Evolutionary conservation across 73 alveolate genomes (phyloP).

Genomic region (Urostyla sp.): DNA sequence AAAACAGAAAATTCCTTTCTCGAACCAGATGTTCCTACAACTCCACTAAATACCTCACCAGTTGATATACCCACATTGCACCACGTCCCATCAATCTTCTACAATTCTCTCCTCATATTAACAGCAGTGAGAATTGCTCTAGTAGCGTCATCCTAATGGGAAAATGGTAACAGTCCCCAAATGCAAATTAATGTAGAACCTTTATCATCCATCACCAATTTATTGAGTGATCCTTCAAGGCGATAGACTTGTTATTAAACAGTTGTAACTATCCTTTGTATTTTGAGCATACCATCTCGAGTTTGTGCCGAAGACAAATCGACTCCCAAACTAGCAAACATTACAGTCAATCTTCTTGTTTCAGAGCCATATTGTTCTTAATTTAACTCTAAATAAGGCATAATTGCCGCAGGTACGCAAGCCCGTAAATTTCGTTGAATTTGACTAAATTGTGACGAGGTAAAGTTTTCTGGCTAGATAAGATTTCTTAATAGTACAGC

Average conservation of each 20-base stretch:
- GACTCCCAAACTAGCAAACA: constrained; percentile 92
- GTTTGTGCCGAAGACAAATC: constrained; percentile 89
- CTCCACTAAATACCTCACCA: constrained; percentile 96
- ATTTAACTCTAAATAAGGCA: constrained; percentile 90
- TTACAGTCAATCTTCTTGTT: constrained; percentile 87
- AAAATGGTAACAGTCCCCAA: constrained; percentile 97
- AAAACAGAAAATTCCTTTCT: constrained; percentile 96
- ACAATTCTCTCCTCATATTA: constrained; percentile 79
- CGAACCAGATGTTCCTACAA: constrained; percentile 95
- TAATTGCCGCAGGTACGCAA: constrained; percentile 94
- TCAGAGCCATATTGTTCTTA: constrained; percentile 92
- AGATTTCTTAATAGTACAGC: constrained; percentile 87
- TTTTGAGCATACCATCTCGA: constrained; percentile 85
- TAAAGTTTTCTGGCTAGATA: constrained; percentile 73
- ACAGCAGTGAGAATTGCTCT: constrained; percentile 91
- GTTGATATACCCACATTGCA: constrained; percentile 93
- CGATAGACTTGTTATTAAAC: constrained; percentile 91
- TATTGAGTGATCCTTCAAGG: constrained; percentile 94
- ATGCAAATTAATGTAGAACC: constrained; percentile 92
- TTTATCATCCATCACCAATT: constrained; percentile 94
- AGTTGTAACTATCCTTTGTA: constrained; percentile 83
- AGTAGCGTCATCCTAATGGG: constrained; percentile 95
- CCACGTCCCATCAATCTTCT: constrained; percentile 75
- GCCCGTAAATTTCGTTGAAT: constrained; percentile 77
- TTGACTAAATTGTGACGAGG: no score